Base-by-base conservation (phyloP, 1,139 yeast genomes). In the Yamadazyma dendronema region DNA sequence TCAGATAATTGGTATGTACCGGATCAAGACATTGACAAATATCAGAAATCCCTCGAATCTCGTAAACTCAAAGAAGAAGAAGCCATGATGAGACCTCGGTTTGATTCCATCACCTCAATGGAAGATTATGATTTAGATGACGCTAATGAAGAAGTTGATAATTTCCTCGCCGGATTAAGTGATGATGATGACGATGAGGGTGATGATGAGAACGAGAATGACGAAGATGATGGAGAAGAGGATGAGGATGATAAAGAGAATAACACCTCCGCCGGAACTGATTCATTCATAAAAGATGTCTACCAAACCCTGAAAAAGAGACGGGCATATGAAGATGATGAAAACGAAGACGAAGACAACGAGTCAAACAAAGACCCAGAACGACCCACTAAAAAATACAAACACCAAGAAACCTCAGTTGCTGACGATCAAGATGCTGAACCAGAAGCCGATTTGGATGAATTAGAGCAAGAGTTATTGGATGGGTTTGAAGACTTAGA, bases 81-180 rank as follows among this genome's bases (percentile, higher is more conserved):
- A 19, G 36, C 40, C 13, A 46, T 36, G 44, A 28, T 37, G 39
- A 44, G 61, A 17, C 48, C 58, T 30, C 36, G 68, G 44, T 46
- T 53, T 50, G 57, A 70, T 35, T 57, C 65, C 0, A 45, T 59
- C 5, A 54, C 59, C 3, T 53, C 66, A 1, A 49, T 66, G 30
- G 71, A 65, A 39, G 70, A 62, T 33, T 69, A 68, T 44, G 72
- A 77, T 43, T 72, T 78, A 57, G 77, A 70, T 33, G 80, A 74
- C 27, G 77, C 80, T 17, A 75, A 74, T 43, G 76, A 74, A 41
- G 84, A 79, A 48, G 78, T 79, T 37, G 80, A 76, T 40, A 83
- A 77, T 41, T 79, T 79, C 51, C 59, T 78, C 47, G 82, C 81
- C 0, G 79, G 73, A 23, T 65, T 72, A 31, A 71, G 75, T 37